Base-by-base conservation (phyloP, 106 monocot species). In the Agapanthus africanus region DNA sequence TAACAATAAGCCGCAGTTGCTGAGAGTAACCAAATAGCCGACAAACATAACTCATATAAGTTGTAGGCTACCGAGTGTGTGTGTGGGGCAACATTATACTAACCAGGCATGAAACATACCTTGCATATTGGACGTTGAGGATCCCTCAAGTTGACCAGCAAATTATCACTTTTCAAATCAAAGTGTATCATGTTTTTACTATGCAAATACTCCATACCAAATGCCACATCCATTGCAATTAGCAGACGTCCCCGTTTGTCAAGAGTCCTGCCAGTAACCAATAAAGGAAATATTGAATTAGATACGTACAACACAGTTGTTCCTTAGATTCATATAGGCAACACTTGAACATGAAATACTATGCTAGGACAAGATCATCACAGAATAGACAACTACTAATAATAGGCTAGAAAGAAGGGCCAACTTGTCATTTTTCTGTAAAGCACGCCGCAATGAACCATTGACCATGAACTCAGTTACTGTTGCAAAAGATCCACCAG, bases 401-500 rank as follows among this genome's bases (percentile, higher is more conserved):
- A 41, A 62, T 60, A 32, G 33, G n/a, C 38, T 25, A 60, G 11
- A 7, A 39, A 26, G 6, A 27, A 59, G n/a, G 28, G 42, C 65
- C 63, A 71, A 90, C 89, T 80, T 90, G 61, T 80, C 80, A 83
- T 83, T 90, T 71, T 81, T 80, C 31, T 73, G 80, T 50, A 90
- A 71, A 54, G 72, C 90, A 40, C 78, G 71, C 31, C 86, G 77
- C 57, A 90, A 83, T 38, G 90, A 90, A 47, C 90, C 90, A 76
- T 90, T 86, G 40, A 90, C 81, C 90, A 90, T 90, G 68, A 75
- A 90, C 64, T 90, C 90, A 28, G 90, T 90, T 28, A 90, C 83
- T 42, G 90, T 90, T 10, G 90, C 90, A 68, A 86, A 70, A 36
- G 86, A 76, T 36, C 86, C 86, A n/a, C 79, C 86, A 44, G 86